phyloP scores from a whole-genome alignment of 2,329 filamentous ascomycete genomes.

The Alternaria sp. region DNA sequence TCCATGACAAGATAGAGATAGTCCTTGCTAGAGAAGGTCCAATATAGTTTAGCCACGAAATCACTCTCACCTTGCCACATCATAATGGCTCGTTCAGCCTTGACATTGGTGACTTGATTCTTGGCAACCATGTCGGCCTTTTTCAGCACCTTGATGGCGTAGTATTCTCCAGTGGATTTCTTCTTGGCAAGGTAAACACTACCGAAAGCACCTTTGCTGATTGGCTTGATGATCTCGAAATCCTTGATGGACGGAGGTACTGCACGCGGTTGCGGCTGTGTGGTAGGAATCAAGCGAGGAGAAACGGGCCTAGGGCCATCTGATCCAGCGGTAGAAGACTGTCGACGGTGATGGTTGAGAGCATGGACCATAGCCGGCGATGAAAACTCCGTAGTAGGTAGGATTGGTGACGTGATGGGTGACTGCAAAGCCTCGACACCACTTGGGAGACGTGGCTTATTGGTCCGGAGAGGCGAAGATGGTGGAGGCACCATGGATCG shows the following conservation, averaged over 20 bases:
- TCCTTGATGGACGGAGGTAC: slow-evolving; percentile 97
- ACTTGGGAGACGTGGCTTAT: slow-evolving; percentile 77
- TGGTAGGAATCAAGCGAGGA: slow-evolving; percentile 78
- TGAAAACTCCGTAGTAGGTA: slow-evolving; percentile 82
- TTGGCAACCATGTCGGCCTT: slow-evolving; percentile 99
- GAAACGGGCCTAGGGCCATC: slow-evolving; percentile 75
- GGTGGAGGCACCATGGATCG: slow-evolving; percentile 72
- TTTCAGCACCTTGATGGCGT: slow-evolving; percentile 97
- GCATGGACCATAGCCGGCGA: slow-evolving; percentile 70
- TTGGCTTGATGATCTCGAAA: slow-evolving; percentile 99
- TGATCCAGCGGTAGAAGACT: slow-evolving; percentile 90
- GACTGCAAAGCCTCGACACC: slow-evolving; percentile 75
- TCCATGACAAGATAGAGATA: slow-evolving; percentile 99
- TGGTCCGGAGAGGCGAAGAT: slow-evolving; percentile 85
- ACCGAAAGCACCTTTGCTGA: slow-evolving; percentile 97
- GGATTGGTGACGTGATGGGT: slow-evolving; percentile 87
- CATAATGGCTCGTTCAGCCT: slow-evolving; percentile 98
- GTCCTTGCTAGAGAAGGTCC: slow-evolving; percentile 99
- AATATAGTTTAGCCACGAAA: slow-evolving; percentile 98
- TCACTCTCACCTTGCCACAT: slow-evolving; percentile 99
- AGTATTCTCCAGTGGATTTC: slow-evolving; percentile 98
- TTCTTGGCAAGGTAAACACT: slow-evolving; percentile 99
- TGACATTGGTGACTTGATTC: slow-evolving; percentile 99
- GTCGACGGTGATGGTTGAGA: slow-evolving; percentile 79
- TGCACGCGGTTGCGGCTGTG: slow-evolving; percentile 84